A percentile compares a stretch with the other conserved stretches of the same genome.
Conservation (phyloP, 2,329 filamentous ascomycete species). For the Alternaria ventricosa region DNA sequence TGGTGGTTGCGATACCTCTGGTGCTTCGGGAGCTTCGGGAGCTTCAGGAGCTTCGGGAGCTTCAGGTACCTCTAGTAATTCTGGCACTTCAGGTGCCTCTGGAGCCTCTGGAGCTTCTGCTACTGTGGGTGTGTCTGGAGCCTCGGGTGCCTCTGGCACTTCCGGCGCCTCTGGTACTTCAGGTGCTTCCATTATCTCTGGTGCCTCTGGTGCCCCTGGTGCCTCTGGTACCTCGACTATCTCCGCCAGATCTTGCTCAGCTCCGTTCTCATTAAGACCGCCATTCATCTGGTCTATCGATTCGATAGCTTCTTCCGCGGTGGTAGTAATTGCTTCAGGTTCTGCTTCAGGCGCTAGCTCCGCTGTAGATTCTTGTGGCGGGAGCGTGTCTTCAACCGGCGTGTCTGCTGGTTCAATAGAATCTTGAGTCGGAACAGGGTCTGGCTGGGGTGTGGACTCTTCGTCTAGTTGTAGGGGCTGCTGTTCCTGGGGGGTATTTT, state of each 20-base stretch:
- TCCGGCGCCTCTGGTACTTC: neutral
- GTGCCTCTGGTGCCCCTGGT: too few relatives aligned
- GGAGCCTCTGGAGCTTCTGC: neutral
- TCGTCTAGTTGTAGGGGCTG: slow-evolving; percentile 1
- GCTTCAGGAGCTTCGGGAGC: neutral
- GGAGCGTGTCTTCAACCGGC: neutral
- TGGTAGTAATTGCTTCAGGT: neutral
- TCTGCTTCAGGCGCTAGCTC: neutral
- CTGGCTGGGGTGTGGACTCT: slow-evolving; percentile 1
- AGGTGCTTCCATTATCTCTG: neutral
- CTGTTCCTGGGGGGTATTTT: slow-evolving; percentile 1
- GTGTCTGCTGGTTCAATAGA: neutral
- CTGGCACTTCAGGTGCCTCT: neutral
- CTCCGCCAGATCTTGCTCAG: slow-evolving; percentile 1
- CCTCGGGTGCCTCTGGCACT: neutral
- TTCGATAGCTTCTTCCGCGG: neutral
- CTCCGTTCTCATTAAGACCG: neutral
- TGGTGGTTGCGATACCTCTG: neutral
- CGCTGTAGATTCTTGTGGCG: neutral
- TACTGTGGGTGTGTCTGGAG: neutral
- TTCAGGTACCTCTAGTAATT: neutral
- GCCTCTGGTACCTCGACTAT: neutral
- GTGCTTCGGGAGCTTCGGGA: neutral
- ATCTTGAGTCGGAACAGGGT: neutral
- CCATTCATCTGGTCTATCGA: slow-evolving; percentile 1